Conservation (phyloP, 2,329 filamentous ascomycete genomes). For the Incumbomyces lentus region DNA sequence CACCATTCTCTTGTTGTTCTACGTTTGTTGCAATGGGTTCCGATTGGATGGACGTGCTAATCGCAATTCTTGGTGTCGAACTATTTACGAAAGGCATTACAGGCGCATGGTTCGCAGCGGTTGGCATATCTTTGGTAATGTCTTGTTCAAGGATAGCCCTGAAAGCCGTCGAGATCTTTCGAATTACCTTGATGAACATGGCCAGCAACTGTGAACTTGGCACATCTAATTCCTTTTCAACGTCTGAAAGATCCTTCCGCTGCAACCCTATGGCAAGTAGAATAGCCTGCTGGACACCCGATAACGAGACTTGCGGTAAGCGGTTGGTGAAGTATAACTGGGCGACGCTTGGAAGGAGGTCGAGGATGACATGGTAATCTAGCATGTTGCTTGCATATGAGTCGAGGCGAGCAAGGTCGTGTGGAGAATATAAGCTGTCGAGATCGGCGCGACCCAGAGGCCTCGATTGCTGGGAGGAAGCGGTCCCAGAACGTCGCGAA, state of each 20-base stretch:
- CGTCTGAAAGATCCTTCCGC: constrained; percentile 69
- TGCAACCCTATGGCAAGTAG: constrained; percentile 86
- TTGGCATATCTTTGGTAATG: constrained; percentile 56
- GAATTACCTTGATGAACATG: constrained; percentile 94
- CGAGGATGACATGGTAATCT: constrained; percentile 94
- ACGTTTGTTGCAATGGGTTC: constrained; percentile 27
- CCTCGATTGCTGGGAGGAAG: constrained; percentile 49
- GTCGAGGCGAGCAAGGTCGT: constrained; percentile 88
- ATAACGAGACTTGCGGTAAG: constrained; percentile 60
- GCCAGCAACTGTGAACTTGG: constrained; percentile 72
- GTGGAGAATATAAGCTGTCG: constrained; percentile 70
- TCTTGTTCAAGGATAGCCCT: constrained; percentile 63
- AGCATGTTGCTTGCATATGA: constrained; percentile 95
- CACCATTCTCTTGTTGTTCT: constrained; percentile 68
- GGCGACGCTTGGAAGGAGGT: constrained; percentile 76
- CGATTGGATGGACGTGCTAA: not conserved
- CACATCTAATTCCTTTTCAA: constrained; percentile 69
- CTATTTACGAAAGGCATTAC: not conserved
- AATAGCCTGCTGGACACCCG: constrained; percentile 74
- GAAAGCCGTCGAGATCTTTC: constrained; percentile 76
- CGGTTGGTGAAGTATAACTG: constrained; percentile 75
- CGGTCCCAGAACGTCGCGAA: constrained; percentile 46
- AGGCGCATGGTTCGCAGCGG: constrained; percentile 33
- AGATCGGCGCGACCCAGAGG: constrained; percentile 64
- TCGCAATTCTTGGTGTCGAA: not conserved